Evolutionary conservation across 306 rosid genomes (phyloP), one percentile per base, ranked within the genome.

Genomic region (Cicer yamashitae): DNA sequence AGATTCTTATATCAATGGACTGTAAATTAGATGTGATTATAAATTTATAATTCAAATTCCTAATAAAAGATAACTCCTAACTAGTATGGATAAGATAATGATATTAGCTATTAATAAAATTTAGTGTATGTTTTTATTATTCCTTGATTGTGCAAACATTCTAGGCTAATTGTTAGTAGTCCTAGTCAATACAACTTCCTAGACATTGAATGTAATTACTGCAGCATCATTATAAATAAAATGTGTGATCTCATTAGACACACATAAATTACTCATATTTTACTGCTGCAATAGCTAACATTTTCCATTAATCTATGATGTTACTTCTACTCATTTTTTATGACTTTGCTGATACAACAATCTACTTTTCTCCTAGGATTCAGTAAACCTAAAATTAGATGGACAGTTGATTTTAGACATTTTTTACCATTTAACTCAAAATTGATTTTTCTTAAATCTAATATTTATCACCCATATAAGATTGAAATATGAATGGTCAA

Each of bases 401-500:
- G 45, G 65, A 60, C 46, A 39, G 22, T 69, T 78, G n/a, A 69
- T 70, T 68, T 71, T 62, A 63, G 51, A 64, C 37, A 40, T 30
- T 64, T 37, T 64, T 8, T 8, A 41, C 34, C 48, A 64, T 64
- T 59, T 18, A 40, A 40, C 8, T 39, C 13, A 39, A 50, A 18
- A 40, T 64, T 40, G 34, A 14, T 41, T 40, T 62, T 39, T 63
- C 34, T 39, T 17, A 63, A 39, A 40, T 61, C 22, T 61, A 39
- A 38, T 40, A 40, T 40, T 8, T 39, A 40, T 6, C 48, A 40
- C 15, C 50, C 22, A 0, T 17, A 8, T 13, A 39, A 8, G 30
- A 17, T 7, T 3, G 12, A 39, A 63, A 25, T 25, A 25, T 3
- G 34, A 30, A 30, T 63, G 69, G 50, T 63, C 5, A 10, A 40